These are phyloP conservation scores for Serpula lacrymans DNA, from an alignment of 768 basidiomycete genomes.

Conservation along the genomic window DNA sequence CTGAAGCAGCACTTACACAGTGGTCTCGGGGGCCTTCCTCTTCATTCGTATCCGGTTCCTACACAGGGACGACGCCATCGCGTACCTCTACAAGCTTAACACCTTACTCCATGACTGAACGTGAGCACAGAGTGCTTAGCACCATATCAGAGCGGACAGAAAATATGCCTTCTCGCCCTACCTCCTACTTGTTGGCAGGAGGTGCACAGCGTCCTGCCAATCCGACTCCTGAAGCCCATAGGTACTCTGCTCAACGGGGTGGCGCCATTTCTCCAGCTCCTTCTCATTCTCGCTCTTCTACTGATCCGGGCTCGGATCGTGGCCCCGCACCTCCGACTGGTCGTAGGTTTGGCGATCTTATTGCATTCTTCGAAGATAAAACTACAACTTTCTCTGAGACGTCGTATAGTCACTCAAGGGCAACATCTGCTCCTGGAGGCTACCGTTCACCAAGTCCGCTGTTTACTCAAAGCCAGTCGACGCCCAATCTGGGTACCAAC, in stretches of 20 bases:
- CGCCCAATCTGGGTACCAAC: constrained; percentile 35
- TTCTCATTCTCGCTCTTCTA: constrained; percentile 52
- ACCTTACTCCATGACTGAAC: constrained; percentile 34
- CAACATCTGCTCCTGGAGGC: constrained; percentile 47
- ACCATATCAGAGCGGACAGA: constrained; percentile 80
- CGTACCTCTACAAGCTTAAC: constrained; percentile 32
- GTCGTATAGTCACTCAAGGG: constrained; percentile 46
- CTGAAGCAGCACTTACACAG: constrained; percentile 61
- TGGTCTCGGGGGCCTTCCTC: constrained; percentile 55
- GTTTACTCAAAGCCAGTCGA: constrained; percentile 33
- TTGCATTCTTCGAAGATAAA: constrained; percentile 68
- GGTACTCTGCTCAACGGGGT: constrained; percentile 43
- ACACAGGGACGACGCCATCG: constrained; percentile 31
- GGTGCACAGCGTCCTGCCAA: constrained; percentile 27
- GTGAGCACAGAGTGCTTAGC: constrained; percentile 55
- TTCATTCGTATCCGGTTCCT: constrained; percentile 18
- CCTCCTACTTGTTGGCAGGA: constrained; percentile 38
- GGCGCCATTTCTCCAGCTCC: constrained; percentile 35
- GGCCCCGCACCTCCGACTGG: constrained; percentile 44
- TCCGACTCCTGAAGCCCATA: constrained; percentile 42
- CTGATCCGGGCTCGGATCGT: constrained; percentile 50
- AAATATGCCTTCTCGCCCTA: constrained; percentile 57
- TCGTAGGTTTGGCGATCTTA: constrained; percentile 65
- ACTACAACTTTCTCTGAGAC: constrained; percentile 36
- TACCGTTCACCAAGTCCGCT: constrained; percentile 26